Evolutionary conservation across 2,329 filamentous ascomycete species (phyloP), one percentile per base, ranked within the genome.

Genomic region (Penicillium psychrosexuale): DNA sequence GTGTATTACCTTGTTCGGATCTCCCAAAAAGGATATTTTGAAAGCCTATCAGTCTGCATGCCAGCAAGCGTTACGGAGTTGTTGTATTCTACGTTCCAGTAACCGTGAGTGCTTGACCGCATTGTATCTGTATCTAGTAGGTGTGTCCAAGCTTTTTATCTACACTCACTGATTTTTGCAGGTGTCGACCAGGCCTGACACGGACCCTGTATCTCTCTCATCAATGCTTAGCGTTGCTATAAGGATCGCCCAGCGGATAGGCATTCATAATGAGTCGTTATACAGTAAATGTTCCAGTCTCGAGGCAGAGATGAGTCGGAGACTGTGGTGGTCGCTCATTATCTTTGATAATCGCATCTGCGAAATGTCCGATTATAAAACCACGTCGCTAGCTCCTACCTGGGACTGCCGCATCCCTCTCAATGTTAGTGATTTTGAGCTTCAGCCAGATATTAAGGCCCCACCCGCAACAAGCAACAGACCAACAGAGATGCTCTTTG

Each of bases 341-440:
- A 30, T 43, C 27, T 43, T 43, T 13, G 40, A 43, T 12, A 43
- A 17, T 19, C 40, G 40, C n/a, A 43, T 43, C 24, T 43, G 40
- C 6, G 27, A 43, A 1, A 30, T 43, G 40, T 3, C 40, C 40
- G 40, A 43, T 30, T 43, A 43, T 8, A 43, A 43, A 8, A 43
- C 40, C 9, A 1, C n/a, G n/a, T 43, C 27, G 27, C 40, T 43
- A 3, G n/a, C 9, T 30, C 40, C 40, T 43, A 43, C 27, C 0
- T 43, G 40, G 40, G 40, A 43, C 40, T 43, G 40, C 40, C 24
- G 5, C 1, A 0, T 30, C 30, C 40, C 40, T 13, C 40, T 30
- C 1, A 43, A 43, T 19, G 11, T 43, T 1, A 30, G 12, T 43
- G 40, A 43, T 8, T 43, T 30, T 3, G 40, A 43, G 1, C 40